Evolutionary conservation across 768 basidiomycete species (phyloP), one percentile per base, ranked within the genome.

Genomic region (Mycena vitilis): DNA sequence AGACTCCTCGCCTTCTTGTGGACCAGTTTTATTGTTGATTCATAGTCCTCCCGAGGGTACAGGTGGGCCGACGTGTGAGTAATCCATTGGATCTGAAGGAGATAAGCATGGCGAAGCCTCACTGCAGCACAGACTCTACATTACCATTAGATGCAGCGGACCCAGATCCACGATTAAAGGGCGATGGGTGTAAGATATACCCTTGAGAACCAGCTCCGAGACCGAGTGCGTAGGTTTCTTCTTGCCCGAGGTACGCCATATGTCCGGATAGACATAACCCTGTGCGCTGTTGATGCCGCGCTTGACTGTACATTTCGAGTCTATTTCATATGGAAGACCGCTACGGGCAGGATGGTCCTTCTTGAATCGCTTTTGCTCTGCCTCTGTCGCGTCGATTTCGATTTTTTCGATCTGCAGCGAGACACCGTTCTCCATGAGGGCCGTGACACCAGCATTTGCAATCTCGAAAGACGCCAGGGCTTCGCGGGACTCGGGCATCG

Each of bases 171-270:
- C 2, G 8, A 54, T 38, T 5, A 54, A 23, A 10, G 53, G 15
- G 20, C 53, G 5, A n/a, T 54, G 36, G 36, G 53, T 54, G 20
- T 54, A 54, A n/a, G 18, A 54, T 20, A 54, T 54, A n/a, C n/a
- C 53, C 10, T n/a, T 36, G 36, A 54, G 36, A 7, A 36, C n/a
- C 36, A 54, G n/a, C 1, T 52, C 51, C 0, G 51, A 16, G 11
- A 52, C 2, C 4, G 18, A 15, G 18, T 7, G 9, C 7, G 6
- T 34, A 4, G 34, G 8, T 1, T n/a, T 20, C 20, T 54, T 36
- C 34, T 54, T 36, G 11, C 53, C 53, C 5, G 36, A 7, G 6
- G 53, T 54, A 11, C 53, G 20, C 53, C 53, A 54, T 18, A 38
- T 38, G 4, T 37, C 18, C 10, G 53, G 53, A 36, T 54, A 54